Base-by-base conservation (phyloP, 2,329 filamentous ascomycete genomes). In the Plenodomus biglobosus region DNA sequence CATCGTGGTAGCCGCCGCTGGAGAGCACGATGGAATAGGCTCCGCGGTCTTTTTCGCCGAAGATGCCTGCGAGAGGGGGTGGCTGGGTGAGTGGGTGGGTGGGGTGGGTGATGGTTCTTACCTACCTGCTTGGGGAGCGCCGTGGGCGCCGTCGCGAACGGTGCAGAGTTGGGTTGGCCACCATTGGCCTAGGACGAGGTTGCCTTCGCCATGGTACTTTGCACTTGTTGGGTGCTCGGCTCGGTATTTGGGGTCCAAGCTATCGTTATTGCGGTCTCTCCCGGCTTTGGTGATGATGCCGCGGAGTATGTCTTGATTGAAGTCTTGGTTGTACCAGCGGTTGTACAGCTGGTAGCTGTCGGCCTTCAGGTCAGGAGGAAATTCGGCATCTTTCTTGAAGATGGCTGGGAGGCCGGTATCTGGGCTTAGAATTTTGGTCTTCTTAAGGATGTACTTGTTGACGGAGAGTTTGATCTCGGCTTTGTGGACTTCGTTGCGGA, bases 11-110 rank as follows among this genome's bases (percentile, higher is more conserved):
- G 0, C 71, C 63, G 1, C 73, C 72, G 0, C 73, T 70, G 0
- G 78, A 77, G 7, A 85, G 67, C 0, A 86, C 76, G 30, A 85
- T 76, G 0, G 79, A 83, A 40, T 73, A 80, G 0, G 81, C 79
- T 0, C 83, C 83, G 1, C 67, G 38, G 0, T 59, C 59, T 1
- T 53, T 59, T 5, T 69, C 69, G 2, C 82, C 81, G 17, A 65
- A 74, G 30, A 86, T 85, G 0, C 67, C 66, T 2, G 69, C 76
- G 27, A 15, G 27, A 8, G 27, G 6, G 6, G 6, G 27, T 32
- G 8, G 13, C 6, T 32, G 27, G 13, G 27, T 10, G 27, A 32
- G 13, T 10, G 27, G 27, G 15, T 11, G 11, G 11, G 27, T 3
- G 27, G 11, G 7, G 27, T 10, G 22, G 11, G 5, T 24, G 22